Evolutionary conservation across 2,329 filamentous ascomycete genomes (phyloP).

Genomic region (Trichothecium roseum): DNA sequence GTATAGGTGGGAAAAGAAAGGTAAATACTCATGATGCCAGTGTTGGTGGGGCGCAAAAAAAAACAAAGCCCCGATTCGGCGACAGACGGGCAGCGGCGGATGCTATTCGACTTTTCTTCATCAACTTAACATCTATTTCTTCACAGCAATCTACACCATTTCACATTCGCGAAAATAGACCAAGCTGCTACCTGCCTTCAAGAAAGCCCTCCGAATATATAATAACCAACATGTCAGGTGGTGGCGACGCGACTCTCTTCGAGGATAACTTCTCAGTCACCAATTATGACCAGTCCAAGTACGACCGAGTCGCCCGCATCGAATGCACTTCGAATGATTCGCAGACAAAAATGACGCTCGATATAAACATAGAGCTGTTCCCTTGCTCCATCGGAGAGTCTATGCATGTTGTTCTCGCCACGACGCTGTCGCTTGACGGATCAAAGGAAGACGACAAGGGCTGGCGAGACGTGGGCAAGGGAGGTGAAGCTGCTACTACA

Average conservation of each 20-base stretch:
- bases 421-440: slow-evolving; percentile 78
- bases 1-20: too few species aligned
- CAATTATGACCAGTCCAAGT: slow-evolving; percentile 72
- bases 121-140: too few species aligned
- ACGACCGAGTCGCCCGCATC: slow-evolving; percentile 88
- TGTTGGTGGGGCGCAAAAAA: too few species aligned
- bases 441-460: slow-evolving; percentile 64
- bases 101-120: too few species aligned
- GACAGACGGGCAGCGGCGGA: too few species aligned
- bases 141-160: too few species aligned
- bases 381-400: slow-evolving; percentile 64
- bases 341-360: slow-evolving; percentile 68
- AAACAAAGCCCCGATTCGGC: too few species aligned
- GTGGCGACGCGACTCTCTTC: slow-evolving; percentile 85
- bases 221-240: slow-evolving; percentile 31
- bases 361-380: slow-evolving; percentile 92
- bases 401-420: slow-evolving; percentile 72
- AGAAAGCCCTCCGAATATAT: too few species aligned
- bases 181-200: too few species aligned
- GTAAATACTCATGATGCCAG: too few species aligned
- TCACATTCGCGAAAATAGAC: too few species aligned
- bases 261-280: slow-evolving; percentile 85
- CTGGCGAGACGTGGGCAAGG: slow-evolving; percentile 66
- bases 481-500: slow-evolving; percentile 42
- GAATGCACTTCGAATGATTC: slow-evolving; percentile 65